Base-by-base conservation (phyloP, 768 basidiomycete species). In the Lactarius pseudohatsudake region DNA sequence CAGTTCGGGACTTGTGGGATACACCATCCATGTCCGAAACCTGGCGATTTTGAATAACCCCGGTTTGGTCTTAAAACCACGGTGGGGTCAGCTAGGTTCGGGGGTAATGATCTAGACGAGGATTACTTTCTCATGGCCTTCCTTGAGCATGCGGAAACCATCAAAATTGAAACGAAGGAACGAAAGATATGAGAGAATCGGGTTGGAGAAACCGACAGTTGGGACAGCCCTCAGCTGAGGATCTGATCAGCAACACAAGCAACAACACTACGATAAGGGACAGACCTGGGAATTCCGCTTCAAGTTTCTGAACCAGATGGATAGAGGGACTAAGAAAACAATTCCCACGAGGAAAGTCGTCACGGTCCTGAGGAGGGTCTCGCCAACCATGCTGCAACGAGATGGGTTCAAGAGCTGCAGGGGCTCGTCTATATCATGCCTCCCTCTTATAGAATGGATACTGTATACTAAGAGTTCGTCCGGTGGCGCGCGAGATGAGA, bases 1-100 rank as follows among this genome's bases (percentile, higher is more conserved):
- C 15, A 40, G 38, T 30, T 79, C 66, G 0, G 76, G 73, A 1
- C 82, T 80, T 22, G 77, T 77, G 26, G 81, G 72, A 8, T 86
- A 72, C 26, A 84, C 76, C 16, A 79, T 65, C 84, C 85, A 86
- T 58, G 77, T 74, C 45, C 80, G 75, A 50, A 81, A 71, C 53
- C 75, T 75, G 0, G 83, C 74, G 5, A 85, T 74, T 72, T 80
- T 81, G 74, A 83, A 86, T 6, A 72, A 38, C 15, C 70, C 61
- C 4, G 54, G 56, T n/a, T 70, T 69, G 62, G 71, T 64, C 72
- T 74, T 41, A 30, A 43, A 28, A 4, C 16, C 26, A 20, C 22
- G 13, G 2, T 13, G 32, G n/a, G 22, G 41, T 54, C 40, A 47
- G 60, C 30, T 18, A n/a, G 30, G 9, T 26, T n/a, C 20, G 2